These are phyloP conservation scores for Boletellus ananiceps DNA, from an alignment of 768 basidiomycete genomes.

Conservation along the genomic window DNA sequence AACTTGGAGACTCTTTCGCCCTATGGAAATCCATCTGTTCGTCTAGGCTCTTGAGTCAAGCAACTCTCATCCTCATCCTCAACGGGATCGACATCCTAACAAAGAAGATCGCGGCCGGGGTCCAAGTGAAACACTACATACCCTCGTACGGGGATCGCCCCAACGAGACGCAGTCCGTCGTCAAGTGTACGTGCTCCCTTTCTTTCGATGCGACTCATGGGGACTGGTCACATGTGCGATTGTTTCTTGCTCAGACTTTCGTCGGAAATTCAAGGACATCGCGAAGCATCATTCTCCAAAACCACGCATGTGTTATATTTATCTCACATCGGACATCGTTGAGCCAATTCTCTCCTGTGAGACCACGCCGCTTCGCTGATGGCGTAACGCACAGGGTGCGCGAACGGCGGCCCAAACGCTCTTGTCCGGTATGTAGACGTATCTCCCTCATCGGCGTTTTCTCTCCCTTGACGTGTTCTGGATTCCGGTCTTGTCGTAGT, in stretches of 20 bases:
- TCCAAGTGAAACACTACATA: slow-evolving; percentile 52
- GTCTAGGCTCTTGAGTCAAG: slow-evolving; percentile 55
- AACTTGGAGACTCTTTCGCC: slow-evolving; percentile 67
- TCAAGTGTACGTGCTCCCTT: slow-evolving; percentile 50
- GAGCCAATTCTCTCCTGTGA: slow-evolving; percentile 21
- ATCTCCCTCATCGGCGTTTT: neutral
- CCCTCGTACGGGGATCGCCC: slow-evolving; percentile 64
- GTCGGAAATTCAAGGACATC: slow-evolving; percentile 66
- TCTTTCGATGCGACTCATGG: neutral
- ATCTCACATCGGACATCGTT: slow-evolving; percentile 67
- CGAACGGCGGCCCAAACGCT: slow-evolving; percentile 58
- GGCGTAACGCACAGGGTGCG: slow-evolving; percentile 44
- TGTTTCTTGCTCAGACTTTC: slow-evolving; percentile 44
- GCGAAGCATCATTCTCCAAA: slow-evolving; percentile 53
- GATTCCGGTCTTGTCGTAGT: slow-evolving; percentile 32
- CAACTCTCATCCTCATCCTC: slow-evolving; percentile 59
- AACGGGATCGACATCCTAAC: slow-evolving; percentile 68
- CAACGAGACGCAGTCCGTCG: slow-evolving; percentile 59
- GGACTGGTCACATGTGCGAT: neutral
- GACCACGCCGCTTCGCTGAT: neutral
- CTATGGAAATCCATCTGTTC: slow-evolving; percentile 70
- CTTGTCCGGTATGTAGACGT: slow-evolving; percentile 41
- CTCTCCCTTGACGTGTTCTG: neutral
- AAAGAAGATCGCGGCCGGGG: slow-evolving; percentile 57
- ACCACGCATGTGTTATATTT: slow-evolving; percentile 55